Evolutionary conservation across 163 green algal genomes (phyloP).

Genomic region (Chloromonas sp.): DNA sequence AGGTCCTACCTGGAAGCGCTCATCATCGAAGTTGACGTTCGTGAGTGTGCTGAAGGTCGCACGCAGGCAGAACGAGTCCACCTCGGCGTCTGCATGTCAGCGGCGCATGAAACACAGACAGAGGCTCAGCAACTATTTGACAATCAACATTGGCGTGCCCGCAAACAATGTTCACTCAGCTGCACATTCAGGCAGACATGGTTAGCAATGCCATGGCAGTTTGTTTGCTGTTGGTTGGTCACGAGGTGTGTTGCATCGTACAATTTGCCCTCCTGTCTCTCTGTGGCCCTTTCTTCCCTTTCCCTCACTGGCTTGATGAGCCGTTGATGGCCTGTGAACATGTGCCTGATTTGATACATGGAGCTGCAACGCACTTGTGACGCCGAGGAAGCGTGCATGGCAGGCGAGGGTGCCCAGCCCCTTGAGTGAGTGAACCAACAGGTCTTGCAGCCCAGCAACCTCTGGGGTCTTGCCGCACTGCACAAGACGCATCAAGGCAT

Average conservation of each 20-base stretch:
- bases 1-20: constrained; percentile 26
- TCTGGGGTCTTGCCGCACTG: constrained; percentile 51
- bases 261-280: too few species aligned
- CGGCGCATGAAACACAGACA: not conserved
- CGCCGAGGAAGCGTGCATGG: constrained; percentile 9
- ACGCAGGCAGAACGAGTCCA: constrained; percentile 46
- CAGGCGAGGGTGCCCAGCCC: constrained; percentile 40
- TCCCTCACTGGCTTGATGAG: not conserved
- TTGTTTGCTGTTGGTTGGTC: not conserved
- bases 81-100: constrained; percentile 16
- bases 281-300: not conserved
- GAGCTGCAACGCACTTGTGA: not conserved
- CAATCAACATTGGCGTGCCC: not conserved
- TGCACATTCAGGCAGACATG: not conserved
- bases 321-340: not conserved
- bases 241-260: too few species aligned
- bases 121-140: not conserved
- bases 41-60: constrained; percentile 67
- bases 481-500: too few species aligned
- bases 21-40: constrained; percentile 65
- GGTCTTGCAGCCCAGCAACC: constrained; percentile 45
- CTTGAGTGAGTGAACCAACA: constrained; percentile 46
- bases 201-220: not conserved
- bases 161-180: too few species aligned
- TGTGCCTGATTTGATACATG: not conserved